A percentile compares a stretch with the other conserved stretches of the same genome.
These are phyloP conservation scores for Coniosporium apollinis DNA, from an alignment of 495 filamentous ascomycete species.

Conservation along the genomic window DNA sequence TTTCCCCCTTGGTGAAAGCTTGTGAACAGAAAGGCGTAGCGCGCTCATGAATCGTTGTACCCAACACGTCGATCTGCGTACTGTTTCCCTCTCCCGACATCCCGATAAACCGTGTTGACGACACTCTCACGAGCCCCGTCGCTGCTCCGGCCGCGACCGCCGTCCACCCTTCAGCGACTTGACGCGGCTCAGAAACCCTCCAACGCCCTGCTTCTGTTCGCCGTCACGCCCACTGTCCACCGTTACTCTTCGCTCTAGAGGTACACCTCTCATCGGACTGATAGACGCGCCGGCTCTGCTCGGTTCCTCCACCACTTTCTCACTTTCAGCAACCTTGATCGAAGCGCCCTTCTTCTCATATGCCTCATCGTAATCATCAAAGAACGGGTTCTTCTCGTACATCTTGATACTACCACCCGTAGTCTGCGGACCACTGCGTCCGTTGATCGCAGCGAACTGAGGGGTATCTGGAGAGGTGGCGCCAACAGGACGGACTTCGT, in stretches of 20 bases:
- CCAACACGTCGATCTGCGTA: conserved; percentile 1
- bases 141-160: conserved; percentile 18
- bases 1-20: neutral
- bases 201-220: conserved; percentile 28
- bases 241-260: conserved; percentile 52
- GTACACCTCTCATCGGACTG: conserved; percentile 38
- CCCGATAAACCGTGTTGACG: too few relatives aligned
- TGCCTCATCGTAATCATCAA: conserved; percentile 60
- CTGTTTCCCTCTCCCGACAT: too few relatives aligned
- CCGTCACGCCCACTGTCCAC: conserved; percentile 40
- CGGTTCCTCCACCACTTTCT: conserved; percentile 25
- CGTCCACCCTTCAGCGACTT: conserved; percentile 61
- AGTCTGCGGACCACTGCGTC: conserved; percentile 20
- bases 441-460: conserved; percentile 21
- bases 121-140: too few relatives aligned
- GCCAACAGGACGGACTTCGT: conserved; percentile 6
- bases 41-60: neutral
- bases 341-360: conserved; percentile 52
- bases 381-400: conserved; percentile 69
- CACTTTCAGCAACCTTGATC: conserved; percentile 37
- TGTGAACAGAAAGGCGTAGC: neutral
- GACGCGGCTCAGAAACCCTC: conserved; percentile 69
- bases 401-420: conserved; percentile 19
- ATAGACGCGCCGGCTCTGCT: conserved; percentile 38
- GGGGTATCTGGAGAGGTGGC: conserved; percentile 14